phyloP scores from a whole-genome alignment of 257 asterid species.

The Agastache rugosa region DNA sequence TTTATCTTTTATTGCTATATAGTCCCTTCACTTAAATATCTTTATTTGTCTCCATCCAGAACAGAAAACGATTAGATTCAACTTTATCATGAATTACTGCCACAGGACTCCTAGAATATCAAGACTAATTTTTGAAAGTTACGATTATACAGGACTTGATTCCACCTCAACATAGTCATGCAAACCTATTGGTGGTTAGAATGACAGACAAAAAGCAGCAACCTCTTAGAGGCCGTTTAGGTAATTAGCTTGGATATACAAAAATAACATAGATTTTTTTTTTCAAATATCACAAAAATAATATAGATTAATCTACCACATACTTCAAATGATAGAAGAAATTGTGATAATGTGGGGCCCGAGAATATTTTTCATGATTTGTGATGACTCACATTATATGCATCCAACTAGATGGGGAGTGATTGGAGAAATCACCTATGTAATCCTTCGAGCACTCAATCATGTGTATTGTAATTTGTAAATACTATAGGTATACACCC shows the following conservation, averaged over 20 bases:
- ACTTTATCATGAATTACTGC: not conserved
- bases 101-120: not conserved
- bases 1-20: not conserved
- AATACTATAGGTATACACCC: too few relatives aligned
- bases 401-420: not conserved
- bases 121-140: not conserved
- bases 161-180: not conserved
- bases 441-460: not conserved
- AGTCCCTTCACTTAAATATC: not conserved
- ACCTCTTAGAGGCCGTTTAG: not conserved
- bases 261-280: not conserved
- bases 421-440: not conserved
- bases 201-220: slow-evolving; percentile 3
- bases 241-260: not conserved
- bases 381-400: not conserved
- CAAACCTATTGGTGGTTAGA: not conserved
- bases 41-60: not conserved
- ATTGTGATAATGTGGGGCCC: not conserved
- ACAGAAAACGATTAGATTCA: not conserved
- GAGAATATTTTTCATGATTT: not conserved
- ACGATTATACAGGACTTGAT: not conserved
- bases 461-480: not conserved
- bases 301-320: not conserved
- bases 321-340: not conserved
- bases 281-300: not conserved